A percentile compares a stretch with the other conserved stretches of the same genome.
Evolutionary conservation across 495 filamentous ascomycete species (phyloP).

Genomic region (Aspergillus biplanus): DNA sequence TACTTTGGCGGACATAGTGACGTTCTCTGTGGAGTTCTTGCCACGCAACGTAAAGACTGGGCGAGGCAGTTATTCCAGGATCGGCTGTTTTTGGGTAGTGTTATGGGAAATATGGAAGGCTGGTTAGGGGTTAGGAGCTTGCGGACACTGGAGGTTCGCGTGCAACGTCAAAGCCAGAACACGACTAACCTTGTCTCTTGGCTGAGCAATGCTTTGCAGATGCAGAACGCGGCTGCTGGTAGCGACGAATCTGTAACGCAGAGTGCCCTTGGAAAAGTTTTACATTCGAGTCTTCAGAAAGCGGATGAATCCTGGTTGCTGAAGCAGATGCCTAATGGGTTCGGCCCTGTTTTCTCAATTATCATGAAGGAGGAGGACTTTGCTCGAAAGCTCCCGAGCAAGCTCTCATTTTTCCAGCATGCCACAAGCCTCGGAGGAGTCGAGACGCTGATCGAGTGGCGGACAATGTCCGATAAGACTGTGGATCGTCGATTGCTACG

Average conservation of each 20-base stretch:
- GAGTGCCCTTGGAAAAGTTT: slow-evolving; percentile 60
- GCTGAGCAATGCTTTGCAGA: slow-evolving; percentile 57
- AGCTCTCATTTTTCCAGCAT: slow-evolving; percentile 85
- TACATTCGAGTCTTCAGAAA: slow-evolving; percentile 77
- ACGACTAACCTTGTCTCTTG: slow-evolving; percentile 70
- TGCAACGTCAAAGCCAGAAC: slow-evolving; percentile 72
- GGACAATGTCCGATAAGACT: slow-evolving; percentile 74
- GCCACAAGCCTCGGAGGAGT: slow-evolving; percentile 93
- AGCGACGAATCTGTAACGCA: slow-evolving; percentile 50
- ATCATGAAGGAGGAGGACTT: slow-evolving; percentile 59
- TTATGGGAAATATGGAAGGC: slow-evolving; percentile 88
- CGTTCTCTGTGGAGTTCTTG: slow-evolving; percentile 83
- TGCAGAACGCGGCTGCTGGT: slow-evolving; percentile 30
- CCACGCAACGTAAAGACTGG: slow-evolving; percentile 62
- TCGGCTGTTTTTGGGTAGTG: slow-evolving; percentile 73
- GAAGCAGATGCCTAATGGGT: slow-evolving; percentile 91
- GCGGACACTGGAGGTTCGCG: slow-evolving; percentile 82
- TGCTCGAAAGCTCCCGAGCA: slow-evolving; percentile 73
- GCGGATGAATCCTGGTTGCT: slow-evolving; percentile 71
- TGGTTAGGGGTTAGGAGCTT: slow-evolving; percentile 90
- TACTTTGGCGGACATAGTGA: slow-evolving; percentile 95
- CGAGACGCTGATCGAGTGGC: slow-evolving; percentile 79
- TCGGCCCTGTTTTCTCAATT: slow-evolving; percentile 85
- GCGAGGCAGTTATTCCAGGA: slow-evolving; percentile 60
- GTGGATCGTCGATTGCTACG: slow-evolving; percentile 77